Percentiles rank a stretch among this genome's conserved stretches.
phyloP scores from a whole-genome alignment of 1,139 yeast genomes.

The Diutina pseudorugosa region DNA sequence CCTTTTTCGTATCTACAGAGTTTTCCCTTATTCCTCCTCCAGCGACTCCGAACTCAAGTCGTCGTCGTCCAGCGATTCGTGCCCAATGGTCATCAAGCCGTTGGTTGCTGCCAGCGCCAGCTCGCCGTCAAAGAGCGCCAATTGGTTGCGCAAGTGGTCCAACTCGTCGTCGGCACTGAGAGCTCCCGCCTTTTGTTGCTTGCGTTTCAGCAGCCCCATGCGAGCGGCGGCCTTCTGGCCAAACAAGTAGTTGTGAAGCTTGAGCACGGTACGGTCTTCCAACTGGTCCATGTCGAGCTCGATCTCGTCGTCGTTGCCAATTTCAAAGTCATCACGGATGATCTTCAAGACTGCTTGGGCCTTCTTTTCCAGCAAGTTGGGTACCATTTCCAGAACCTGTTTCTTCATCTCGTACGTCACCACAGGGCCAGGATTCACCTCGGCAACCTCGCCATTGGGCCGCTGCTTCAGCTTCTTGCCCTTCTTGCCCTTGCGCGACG shows the following conservation, averaged over 20 bases:
- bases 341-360: conserved; percentile 75
- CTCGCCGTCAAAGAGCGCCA: conserved; percentile 61
- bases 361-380: conserved; percentile 67
- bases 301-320: conserved; percentile 66
- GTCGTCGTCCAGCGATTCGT: conserved; percentile 3
- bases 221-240: conserved; percentile 33
- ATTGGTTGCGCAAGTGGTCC: conserved; percentile 71
- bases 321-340: conserved; percentile 75
- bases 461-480: conserved; percentile 16
- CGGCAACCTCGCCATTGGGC: conserved; percentile 8
- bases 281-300: conserved; percentile 93
- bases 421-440: conserved; percentile 18
- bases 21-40: conserved; percentile 1
- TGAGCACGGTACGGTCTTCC: conserved; percentile 73
- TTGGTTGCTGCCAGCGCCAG: conserved; percentile 9
- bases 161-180: conserved; percentile 39
- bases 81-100: conserved; percentile 3
- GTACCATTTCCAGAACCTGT: conserved; percentile 79
- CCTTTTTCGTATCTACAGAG: conserved; percentile 3
- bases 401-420: conserved; percentile 95
- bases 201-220: conserved; percentile 63
- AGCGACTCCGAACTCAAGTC: conserved; percentile 2
- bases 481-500: conserved; percentile 37
- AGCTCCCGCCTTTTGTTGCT: conserved; percentile 25
- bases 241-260: conserved; percentile 70